Percentiles rank a stretch among this genome's conserved stretches.
These are phyloP conservation scores for Nakataea oryzae DNA, from an alignment of 2,329 filamentous ascomycete genomes.

Conservation along the genomic window DNA sequence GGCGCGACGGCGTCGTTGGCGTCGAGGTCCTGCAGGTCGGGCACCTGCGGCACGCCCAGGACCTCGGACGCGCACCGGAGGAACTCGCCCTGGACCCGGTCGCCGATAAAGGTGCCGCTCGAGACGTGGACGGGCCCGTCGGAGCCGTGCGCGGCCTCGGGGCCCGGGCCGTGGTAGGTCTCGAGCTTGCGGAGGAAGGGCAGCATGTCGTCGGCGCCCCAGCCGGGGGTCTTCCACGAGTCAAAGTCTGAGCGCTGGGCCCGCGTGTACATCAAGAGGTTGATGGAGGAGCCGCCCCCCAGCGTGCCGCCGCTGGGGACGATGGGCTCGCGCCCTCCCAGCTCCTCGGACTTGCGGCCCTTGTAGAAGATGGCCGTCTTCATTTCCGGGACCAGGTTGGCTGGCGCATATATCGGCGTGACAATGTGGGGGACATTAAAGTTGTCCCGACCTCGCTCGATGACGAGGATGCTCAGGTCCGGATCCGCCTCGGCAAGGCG, in stretches of 20 bases:
- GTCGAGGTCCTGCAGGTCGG: slow-evolving; percentile 38
- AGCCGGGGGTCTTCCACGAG: slow-evolving; percentile 14
- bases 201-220: slow-evolving; percentile 22
- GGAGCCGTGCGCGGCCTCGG: slow-evolving; percentile 28
- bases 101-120: slow-evolving; percentile 29
- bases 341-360: slow-evolving; percentile 29
- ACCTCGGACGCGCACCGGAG: slow-evolving; percentile 28
- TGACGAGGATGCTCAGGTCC: slow-evolving; percentile 36
- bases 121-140: slow-evolving; percentile 38
- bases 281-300: slow-evolving; percentile 40
- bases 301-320: slow-evolving; percentile 31
- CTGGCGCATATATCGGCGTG: slow-evolving; percentile 36
- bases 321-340: slow-evolving; percentile 30
- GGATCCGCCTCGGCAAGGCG: slow-evolving; percentile 39
- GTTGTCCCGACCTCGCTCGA: slow-evolving; percentile 44
- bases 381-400: slow-evolving; percentile 34
- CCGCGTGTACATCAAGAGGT: slow-evolving; percentile 27
- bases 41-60: slow-evolving; percentile 33
- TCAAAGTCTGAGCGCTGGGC: slow-evolving; percentile 19
- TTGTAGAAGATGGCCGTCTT: slow-evolving; percentile 36
- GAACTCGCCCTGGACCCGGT: slow-evolving; percentile 27
- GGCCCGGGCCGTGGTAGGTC: slow-evolving; percentile 13
- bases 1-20: slow-evolving; percentile 19
- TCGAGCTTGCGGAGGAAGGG: slow-evolving; percentile 31
- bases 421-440: slow-evolving; percentile 37